Base-by-base conservation (phyloP, 352 stramenopile species). In the Porosira glacialis region DNA sequence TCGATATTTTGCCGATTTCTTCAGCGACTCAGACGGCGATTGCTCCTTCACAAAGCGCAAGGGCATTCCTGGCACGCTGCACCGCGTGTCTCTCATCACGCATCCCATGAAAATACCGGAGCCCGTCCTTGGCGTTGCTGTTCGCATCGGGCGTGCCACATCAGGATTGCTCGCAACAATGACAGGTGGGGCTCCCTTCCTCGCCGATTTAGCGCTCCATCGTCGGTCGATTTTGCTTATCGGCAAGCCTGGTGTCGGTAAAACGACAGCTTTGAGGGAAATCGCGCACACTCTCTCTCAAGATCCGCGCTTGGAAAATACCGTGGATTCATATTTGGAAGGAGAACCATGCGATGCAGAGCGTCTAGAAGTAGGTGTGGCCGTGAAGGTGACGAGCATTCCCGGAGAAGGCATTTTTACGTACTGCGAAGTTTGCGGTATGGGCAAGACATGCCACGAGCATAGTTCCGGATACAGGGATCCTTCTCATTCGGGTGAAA, bases 321-420 rank as follows among this genome's bases (percentile, higher is more conserved):
- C 43, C 17, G 43, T 50, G 43, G 43, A 50, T 24, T 50, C 43
- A 19, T 50, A 50, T 2, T 8, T 50, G 3, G 43, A 50, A 13
- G 43, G 43, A 28, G 43, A 48, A 17, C 43, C 43, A 27, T 50
- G 6, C 3, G 43, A 50, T 50, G 43, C 43, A 13, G 19, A 50
- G 15, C 27, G 27, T 19, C 43, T 50, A 50, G 30, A 3, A 31
- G 19, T 24, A 50, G 43, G 43, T 8, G 30, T 31, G 43, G 43
- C 43, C 3, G 17, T 27, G 27, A 24, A 19, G 30, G 43, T 50
- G 27, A 24, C 43, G 19, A 27, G 5, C 15, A 50, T 50, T 13
- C 43, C 43, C 11, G 43, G 43, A 28, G 43, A 50, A 50, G 43
- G 43, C n/a, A 15, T 50, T 5, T 50, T 50, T 50, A 24, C 27